Evolutionary conservation across 768 basidiomycete species (phyloP), one percentile per base, ranked within the genome.

Genomic region (Collybia mongolica): DNA sequence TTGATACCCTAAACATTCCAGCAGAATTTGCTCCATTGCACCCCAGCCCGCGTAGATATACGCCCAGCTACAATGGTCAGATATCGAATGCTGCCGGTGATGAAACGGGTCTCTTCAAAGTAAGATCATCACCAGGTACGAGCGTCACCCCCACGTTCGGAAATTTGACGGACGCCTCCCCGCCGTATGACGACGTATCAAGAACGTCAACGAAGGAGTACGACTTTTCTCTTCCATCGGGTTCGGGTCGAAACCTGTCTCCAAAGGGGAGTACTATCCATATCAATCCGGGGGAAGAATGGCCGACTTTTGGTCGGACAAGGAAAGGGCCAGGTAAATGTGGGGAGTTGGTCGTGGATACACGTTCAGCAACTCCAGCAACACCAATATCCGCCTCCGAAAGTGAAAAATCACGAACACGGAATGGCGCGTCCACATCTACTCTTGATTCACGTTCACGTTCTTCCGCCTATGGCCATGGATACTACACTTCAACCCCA

Each of bases 401-500:
- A 24, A 48, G 17, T 42, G 46, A 42, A 18, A 17, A 37, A n/a
- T 20, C 29, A 3, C 46, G 50, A 6, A 48, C 46, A 11, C 43
- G 39, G 15, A 32, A 32, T 29, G 38, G 5, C 29, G 50, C 50
- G 20, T 43, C 47, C 5, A 48, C 32, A 26, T 50, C 49, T 11
- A 58, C 53, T 20, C 47, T 55, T 43, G 46, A 38, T 2, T 56
- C 57, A 2, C 39, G 23, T 35, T 60, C 59, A 4, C 48, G 49
- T 44, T 39, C 29, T 14, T 58, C 60, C 8, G 51, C 50, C 20
- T 43, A 41, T 29, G 46, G 41, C 17, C 54, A 52, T 12, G 55
- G 51, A 22, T 51, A 49, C 38, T 49, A 56, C 44, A 56, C 49
- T 39, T 54, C 55, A 36, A 53, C 56, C 24, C 65, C 67, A 23